Evolutionary conservation across 2,329 filamentous ascomycete genomes (phyloP), one percentile per base, ranked within the genome.

Genomic region (Clarireedia hainanense): DNA sequence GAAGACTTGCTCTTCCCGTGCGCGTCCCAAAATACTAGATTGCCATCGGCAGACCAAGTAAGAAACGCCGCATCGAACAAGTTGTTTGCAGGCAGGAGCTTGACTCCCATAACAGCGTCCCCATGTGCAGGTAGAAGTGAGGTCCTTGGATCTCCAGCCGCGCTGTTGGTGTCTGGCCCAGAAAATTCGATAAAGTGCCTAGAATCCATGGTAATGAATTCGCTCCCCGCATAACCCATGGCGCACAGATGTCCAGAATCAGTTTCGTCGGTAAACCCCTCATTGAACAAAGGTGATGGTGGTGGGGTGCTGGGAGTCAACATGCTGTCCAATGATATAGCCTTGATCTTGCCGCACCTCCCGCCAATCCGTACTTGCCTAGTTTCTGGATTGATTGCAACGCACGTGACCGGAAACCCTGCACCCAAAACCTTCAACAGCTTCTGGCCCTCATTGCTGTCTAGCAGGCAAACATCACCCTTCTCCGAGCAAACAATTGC

Each of bases 381-480:
- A 30, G 64, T 59, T 50, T 70, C 62, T 36, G 63, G 56, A 55
- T 73, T 68, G 24, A 72, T 60, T n/a, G 71, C 68, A 26, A 73
- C 60, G 56, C 71, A 73, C 15, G 68, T 70, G n/a, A 72, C 67
- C 9, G 76, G 69, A 66, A 92, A 92, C 1, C 80, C 83, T 36
- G 86, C 75, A 46, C 82, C 79, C 39, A 84, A 77, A 36, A 90
- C 76, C 57, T 84, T 83, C 45, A 78, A 75, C 48, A 96, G 74
- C 62, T 83, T 88, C 70, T 88, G 86, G 59, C 84, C 81, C 59
- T 84, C 85, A 51, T 81, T 83, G 34, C 79, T 80, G 62, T 95
- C 88, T 60, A 96, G 88, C 30, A 95, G 75, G 70, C 92, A 97
- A n/a, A 99, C 76, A 66, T 95, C 87, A 27, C 94, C 94, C 57